phyloP scores from a whole-genome alignment of 2,329 filamentous ascomycete species.

The Hymenoscyphus infarciens region DNA sequence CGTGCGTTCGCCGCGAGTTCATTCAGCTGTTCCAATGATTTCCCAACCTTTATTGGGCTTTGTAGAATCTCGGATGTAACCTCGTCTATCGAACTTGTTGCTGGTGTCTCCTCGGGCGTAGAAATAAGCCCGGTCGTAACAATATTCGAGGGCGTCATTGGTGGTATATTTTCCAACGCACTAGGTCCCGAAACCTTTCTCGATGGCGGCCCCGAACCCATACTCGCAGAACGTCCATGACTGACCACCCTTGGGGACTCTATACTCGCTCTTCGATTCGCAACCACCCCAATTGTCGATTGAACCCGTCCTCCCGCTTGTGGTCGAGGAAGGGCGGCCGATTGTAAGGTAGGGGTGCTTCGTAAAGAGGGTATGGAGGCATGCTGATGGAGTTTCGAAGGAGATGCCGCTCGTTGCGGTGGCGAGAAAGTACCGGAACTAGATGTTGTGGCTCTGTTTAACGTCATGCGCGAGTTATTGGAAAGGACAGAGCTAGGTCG shows the following conservation, averaged over 20 bases:
- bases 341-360: constrained; percentile 24
- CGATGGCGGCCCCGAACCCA: constrained; percentile 25
- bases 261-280: constrained; percentile 24
- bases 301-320: constrained; percentile 21
- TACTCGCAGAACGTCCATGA: constrained; percentile 31
- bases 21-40: constrained; percentile 58
- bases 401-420: constrained; percentile 48
- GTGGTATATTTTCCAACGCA: constrained; percentile 17
- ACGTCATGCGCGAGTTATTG: constrained; percentile 42
- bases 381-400: constrained; percentile 43
- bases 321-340: constrained; percentile 26
- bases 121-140: constrained; percentile 23
- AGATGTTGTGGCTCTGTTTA: constrained; percentile 39
- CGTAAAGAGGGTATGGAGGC: constrained; percentile 25
- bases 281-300: constrained; percentile 25
- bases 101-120: constrained; percentile 24
- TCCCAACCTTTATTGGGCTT: constrained; percentile 56
- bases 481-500: constrained; percentile 47
- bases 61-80: constrained; percentile 14
- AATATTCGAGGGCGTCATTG: constrained; percentile 23
- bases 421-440: constrained; percentile 29
- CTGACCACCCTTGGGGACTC: constrained; percentile 21
- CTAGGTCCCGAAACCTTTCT: constrained; percentile 27
- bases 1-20: constrained; percentile 85
- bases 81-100: constrained; percentile 13